Evolutionary conservation across 2,329 filamentous ascomycete species (phyloP), one percentile per base, ranked within the genome.

Genomic region (Ascocoryne sarcoides): DNA sequence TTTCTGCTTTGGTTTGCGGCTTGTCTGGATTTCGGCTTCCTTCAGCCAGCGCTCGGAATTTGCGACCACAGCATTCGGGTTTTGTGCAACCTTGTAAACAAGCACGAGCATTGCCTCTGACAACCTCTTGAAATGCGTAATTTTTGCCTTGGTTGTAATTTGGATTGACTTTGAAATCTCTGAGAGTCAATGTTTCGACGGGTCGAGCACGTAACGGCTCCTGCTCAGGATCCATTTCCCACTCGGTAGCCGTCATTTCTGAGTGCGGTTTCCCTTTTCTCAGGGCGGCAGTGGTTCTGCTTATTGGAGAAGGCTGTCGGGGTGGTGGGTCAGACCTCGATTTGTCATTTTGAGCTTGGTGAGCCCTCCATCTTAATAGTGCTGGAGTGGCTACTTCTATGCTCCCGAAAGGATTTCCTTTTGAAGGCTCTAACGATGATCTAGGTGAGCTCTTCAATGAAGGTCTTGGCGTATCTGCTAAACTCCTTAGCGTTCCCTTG

Each of bases 101-200:
- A 49, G 70, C 70, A 15, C 78, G 75, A 31, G 73, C 67, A 18
- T 73, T 69, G 30, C 68, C 71, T 40, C 79, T 75, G 20, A 82
- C 66, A 9, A 77, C 72, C 40, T 81, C 72, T 5, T 64, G 61
- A 55, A 73, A 84, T 9, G 79, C 77, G 54, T 70, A 77, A 39
- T 73, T 68, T 30, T 71, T 61, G 5, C 76, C 75, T 37, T 76
- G 65, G 43, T 79, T 80, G 52, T 67, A 69, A 3, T 64, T 60
- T 2, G 76, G 71, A 41, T 84, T 84, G 44, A 82, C 66, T 52
- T 73, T 81, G 65, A 84, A 85, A 61, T 83, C 71, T 16, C 65
- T 60, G 1, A 68, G 53, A 10, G 48, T 57, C 3, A 76, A 62
- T 18, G 60, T 55, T 10, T 55, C 40, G 4, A 69, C 32, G 0